Percentiles rank a stretch among this genome's conserved stretches.
These are phyloP conservation scores for Mitragyna speciosa DNA, from an alignment of 257 asterid species.

Conservation along the genomic window DNA sequence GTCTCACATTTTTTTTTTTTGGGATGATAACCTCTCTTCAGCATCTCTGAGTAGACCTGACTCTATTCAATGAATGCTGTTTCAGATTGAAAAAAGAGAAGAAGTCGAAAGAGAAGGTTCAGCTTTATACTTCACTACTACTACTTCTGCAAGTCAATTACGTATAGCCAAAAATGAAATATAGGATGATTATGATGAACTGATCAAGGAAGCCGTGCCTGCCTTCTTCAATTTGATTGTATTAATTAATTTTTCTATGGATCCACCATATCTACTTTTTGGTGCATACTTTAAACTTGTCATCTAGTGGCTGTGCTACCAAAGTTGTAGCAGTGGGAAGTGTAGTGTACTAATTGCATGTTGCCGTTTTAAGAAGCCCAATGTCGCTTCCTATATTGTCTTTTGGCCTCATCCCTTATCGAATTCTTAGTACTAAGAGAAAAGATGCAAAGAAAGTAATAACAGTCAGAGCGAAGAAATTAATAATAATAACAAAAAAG, in stretches of 20 bases:
- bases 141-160: slow-evolving; percentile 13
- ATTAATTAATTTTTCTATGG: neutral
- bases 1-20: slow-evolving; percentile 15
- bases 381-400: slow-evolving; percentile 7
- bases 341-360: slow-evolving; percentile 4
- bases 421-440: neutral
- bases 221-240: neutral
- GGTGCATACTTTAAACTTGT: slow-evolving; percentile 9
- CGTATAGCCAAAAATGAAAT: neutral
- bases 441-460: neutral
- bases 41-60: slow-evolving; percentile 21
- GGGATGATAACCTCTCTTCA: slow-evolving; percentile 25
- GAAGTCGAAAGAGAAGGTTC: slow-evolving; percentile 25
- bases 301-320: neutral
- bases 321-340: neutral
- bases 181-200: slow-evolving; percentile 16
- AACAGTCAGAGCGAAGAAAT: neutral
- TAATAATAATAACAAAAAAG: too few relatives aligned
- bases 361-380: slow-evolving; percentile 9
- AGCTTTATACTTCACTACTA: slow-evolving; percentile 7
- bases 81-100: slow-evolving; percentile 6
- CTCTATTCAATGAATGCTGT: slow-evolving; percentile 23
- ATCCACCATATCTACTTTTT: neutral
- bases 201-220: neutral
- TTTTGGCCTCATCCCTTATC: slow-evolving; percentile 19